Evolutionary conservation across 2,329 filamentous ascomycete species (phyloP).

Genomic region (Cladosporium sp.): DNA sequence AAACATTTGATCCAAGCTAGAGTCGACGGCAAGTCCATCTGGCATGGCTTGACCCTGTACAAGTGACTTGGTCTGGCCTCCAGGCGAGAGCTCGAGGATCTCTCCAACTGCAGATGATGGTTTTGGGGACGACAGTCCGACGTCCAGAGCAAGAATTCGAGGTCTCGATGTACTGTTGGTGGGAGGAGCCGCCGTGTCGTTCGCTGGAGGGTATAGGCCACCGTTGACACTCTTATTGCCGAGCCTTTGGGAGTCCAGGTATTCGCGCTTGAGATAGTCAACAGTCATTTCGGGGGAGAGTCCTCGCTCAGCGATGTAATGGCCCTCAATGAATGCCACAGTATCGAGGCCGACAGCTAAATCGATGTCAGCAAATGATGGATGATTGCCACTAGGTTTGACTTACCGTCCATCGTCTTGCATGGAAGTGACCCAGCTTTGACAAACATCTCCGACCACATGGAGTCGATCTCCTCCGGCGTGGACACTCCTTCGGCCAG

Average conservation of each 20-base stretch:
- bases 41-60: not conserved
- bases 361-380: not conserved
- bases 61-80: not conserved
- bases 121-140: not conserved
- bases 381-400: not conserved
- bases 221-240: constrained; percentile 32
- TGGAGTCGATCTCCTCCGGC: constrained; percentile 46
- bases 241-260: constrained; percentile 41
- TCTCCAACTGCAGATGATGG: not conserved
- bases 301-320: constrained; percentile 50
- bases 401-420: constrained; percentile 2
- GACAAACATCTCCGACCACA: constrained; percentile 40
- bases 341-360: constrained; percentile 48
- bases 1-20: not conserved
- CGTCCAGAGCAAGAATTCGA: constrained; percentile 1
- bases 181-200: too few species aligned
- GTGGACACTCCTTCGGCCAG: constrained; percentile 48
- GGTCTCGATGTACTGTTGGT: not conserved
- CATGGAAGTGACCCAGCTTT: constrained; percentile 1
- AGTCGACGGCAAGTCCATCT: not conserved
- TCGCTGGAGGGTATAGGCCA: constrained; percentile 13
- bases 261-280: constrained; percentile 45
- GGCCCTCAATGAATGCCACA: constrained; percentile 50
- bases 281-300: constrained; percentile 35
- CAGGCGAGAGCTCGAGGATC: not conserved